phyloP scores from a whole-genome alignment of 2,329 filamentous ascomycete genomes.

The Didymella keratinophila region DNA sequence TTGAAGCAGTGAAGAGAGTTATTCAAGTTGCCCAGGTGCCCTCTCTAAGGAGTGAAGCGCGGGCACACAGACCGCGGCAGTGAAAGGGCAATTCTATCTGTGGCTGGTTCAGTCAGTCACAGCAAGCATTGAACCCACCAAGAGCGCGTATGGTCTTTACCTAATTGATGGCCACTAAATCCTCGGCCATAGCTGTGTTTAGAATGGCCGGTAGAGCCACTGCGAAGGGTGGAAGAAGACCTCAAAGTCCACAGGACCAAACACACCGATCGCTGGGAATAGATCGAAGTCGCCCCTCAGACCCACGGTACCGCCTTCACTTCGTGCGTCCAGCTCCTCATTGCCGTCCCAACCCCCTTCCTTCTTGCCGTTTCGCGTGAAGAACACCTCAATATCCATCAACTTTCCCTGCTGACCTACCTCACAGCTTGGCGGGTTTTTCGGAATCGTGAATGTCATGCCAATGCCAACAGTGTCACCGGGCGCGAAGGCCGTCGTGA shows the following conservation, averaged over 20 bases:
- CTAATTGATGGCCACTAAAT: too few relatives aligned
- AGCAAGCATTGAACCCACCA: too few relatives aligned
- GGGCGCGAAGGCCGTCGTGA: conserved; percentile 68
- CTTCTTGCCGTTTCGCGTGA: conserved; percentile 71
- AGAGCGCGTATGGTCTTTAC: too few relatives aligned
- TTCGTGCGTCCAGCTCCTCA: conserved; percentile 74
- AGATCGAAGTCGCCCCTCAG: conserved; percentile 76
- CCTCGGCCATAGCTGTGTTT: too few relatives aligned
- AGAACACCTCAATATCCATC: conserved; percentile 69
- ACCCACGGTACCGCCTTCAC: conserved; percentile 68
- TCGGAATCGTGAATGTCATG: conserved; percentile 64
- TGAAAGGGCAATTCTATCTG: too few relatives aligned
- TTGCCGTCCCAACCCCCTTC: conserved; percentile 74
- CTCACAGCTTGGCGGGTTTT: conserved; percentile 47
- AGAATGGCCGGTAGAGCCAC: conserved; percentile 61
- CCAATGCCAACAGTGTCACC: conserved; percentile 76
- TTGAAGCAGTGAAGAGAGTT: too few relatives aligned
- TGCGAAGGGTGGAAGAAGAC: conserved; percentile 66
- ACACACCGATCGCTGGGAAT: conserved; percentile 74
- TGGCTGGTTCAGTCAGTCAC: too few relatives aligned
- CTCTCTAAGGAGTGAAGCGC: too few relatives aligned
- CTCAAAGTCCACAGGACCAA: conserved; percentile 73
- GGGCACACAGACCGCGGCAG: too few relatives aligned
- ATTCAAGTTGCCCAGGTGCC: too few relatives aligned
- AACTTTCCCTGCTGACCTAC: conserved; percentile 31